These are phyloP conservation scores for Coemansia linderi DNA, from an alignment of 371 early-diverging fungal genomes.

Conservation along the genomic window DNA sequence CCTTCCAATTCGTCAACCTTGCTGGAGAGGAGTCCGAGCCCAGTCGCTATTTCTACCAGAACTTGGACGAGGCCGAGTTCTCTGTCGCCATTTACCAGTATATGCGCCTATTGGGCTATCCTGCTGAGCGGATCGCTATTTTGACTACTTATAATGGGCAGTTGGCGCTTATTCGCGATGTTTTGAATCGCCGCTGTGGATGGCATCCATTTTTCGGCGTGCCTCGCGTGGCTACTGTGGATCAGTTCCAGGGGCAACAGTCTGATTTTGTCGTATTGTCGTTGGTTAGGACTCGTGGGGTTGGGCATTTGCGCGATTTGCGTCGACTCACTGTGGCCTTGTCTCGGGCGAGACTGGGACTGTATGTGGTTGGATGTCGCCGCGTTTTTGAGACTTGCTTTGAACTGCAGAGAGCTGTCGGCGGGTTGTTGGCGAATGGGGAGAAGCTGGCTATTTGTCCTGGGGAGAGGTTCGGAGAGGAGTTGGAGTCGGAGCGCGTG, in stretches of 20 bases:
- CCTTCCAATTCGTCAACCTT: constrained; percentile 86
- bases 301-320: constrained; percentile 90
- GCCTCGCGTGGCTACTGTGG: constrained; percentile 86
- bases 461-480: constrained; percentile 8
- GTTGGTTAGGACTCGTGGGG: constrained; percentile 83
- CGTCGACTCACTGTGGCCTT: constrained; percentile 87
- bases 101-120: constrained; percentile 93
- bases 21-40: constrained; percentile 85
- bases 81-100: constrained; percentile 92
- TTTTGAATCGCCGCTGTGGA: constrained; percentile 77
- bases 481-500: not conserved
- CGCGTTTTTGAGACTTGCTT: constrained; percentile 74
- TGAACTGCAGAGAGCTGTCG: constrained; percentile 59
- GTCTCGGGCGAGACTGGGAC: constrained; percentile 89
- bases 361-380: constrained; percentile 85
- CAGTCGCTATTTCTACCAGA: constrained; percentile 78
- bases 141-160: constrained; percentile 97
- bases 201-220: constrained; percentile 79
- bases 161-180: constrained; percentile 85
- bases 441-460: constrained; percentile 23
- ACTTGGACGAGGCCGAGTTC: constrained; percentile 96
- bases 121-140: constrained; percentile 82
- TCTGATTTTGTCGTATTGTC: constrained; percentile 93
- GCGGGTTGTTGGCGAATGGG: constrained; percentile 27
- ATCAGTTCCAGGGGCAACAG: constrained; percentile 94